Evolutionary conservation across 1,139 yeast species (phyloP), one percentile per base, ranked within the genome.

Genomic region (Suhomyces ambrosiae): DNA sequence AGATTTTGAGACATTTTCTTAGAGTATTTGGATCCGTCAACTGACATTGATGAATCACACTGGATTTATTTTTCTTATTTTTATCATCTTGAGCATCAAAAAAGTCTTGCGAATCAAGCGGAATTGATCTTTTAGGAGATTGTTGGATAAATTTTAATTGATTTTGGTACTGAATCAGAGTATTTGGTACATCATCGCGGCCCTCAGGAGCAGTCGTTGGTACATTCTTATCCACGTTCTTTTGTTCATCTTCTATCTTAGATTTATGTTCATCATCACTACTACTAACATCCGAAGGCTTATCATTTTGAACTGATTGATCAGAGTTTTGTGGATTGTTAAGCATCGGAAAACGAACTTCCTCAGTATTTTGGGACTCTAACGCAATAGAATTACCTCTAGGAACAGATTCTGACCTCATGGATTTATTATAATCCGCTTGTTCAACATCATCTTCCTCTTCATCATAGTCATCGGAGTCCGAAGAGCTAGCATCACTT

Each of bases 21-120:
- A 53, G 42, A 3, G 67, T 53, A 3, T 38, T 41, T 3, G 76
- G 73, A 45, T 70, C 75, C 3, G 54, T 48, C 28, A 67, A 55
- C 44, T 68, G 57, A 44, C 77, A 71, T 46, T 71, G 76, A 44
- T 71, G 76, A 13, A 67, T 66, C 1, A 60, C 67, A 1, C 66
- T 63, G 3, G 65, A 45, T 36, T 57, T 60, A 21, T 47, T 48
- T 40, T 58, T 59, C 31, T 47, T 52, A 19, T 49, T 46, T 33
- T 50, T 54, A 18, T 46, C 53, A 13, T 47, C 50, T 8, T 37
- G 30, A 15, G 40, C 35, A 2, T 35, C 44, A 5, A 35, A 30
- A 13, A 37, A 23, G 2, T 42, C 40, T 32, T 16, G 40, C 9
- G 19, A 18, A 6, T 37, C 43, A n/a, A 22, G 8, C 3, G 10